Evolutionary conservation across 176 grass and related monocot genomes (phyloP).

Genomic region (Triticum urartu): DNA sequence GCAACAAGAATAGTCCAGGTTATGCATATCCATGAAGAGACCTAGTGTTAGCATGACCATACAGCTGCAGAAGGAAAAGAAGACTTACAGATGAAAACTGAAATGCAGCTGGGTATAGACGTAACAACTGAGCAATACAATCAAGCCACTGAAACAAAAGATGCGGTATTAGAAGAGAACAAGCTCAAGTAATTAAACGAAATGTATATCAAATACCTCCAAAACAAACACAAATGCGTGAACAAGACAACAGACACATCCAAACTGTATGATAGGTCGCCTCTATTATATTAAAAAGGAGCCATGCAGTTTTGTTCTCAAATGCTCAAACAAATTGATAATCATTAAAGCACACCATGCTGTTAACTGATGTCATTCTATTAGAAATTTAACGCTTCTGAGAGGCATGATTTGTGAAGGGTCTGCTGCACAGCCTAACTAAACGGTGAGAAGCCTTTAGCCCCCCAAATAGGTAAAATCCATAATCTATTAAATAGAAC

Average conservation of each 20-base stretch:
- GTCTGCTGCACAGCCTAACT: not conserved
- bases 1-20: constrained; percentile 24
- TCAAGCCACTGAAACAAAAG: constrained; percentile 87
- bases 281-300: not conserved
- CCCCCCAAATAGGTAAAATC: not conserved
- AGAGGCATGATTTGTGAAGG: not conserved
- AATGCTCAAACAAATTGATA: constrained; percentile 6
- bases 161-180: constrained; percentile 20
- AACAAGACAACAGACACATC: not conserved
- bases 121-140: constrained; percentile 85
- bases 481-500: constrained; percentile 12
- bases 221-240: constrained; percentile 11
- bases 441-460: constrained; percentile 8
- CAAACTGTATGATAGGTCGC: not conserved
- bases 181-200: constrained; percentile 11
- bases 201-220: constrained; percentile 8
- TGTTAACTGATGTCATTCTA: constrained; percentile 9
- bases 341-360: not conserved
- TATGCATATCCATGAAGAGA: not conserved
- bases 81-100: constrained; percentile 94
- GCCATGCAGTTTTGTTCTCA: not conserved
- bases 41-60: constrained; percentile 1
- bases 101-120: constrained; percentile 91
- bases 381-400: not conserved
- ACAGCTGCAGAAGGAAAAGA: constrained; percentile 32